Base-by-base conservation (phyloP, 2,329 filamentous ascomycete genomes). In the Aspergillus sp. region DNA sequence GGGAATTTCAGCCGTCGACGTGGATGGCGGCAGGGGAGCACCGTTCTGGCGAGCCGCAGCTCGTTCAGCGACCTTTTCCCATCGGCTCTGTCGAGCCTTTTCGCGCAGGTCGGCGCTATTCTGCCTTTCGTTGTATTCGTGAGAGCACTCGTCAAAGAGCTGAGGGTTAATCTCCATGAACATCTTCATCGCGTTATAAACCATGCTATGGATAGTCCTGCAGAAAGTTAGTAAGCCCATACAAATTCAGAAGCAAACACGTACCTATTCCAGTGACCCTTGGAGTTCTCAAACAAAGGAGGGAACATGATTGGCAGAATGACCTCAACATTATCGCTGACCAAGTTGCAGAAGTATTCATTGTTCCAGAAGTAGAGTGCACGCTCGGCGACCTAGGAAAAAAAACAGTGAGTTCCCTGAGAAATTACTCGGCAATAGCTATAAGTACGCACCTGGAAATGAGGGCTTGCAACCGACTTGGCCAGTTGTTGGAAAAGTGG, bases 291-390 rank as follows among this genome's bases (percentile, higher is more conserved):
- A 69, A 97, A 99, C 31, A 99, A 83, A 2, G 95, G 93, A 24
- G 93, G 93, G 78, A 99, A 99, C 95, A 99, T 99, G 73, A 99
- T 99, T 3, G 95, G 95, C 45, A 99, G 82, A 68, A 99, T 99
- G 47, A 96, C 93, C 70, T 98, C 93, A 55, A 99, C 95, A 69
- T 99, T 99, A 78, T 99, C 95, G 80, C 93, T 97, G 66, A 99
- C 95, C 58, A 99, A 83, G 72, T 98, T 99, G 82, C 95, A 99
- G 79, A 99, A 99, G 75, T 99, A 99, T 75, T 99, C 95, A 72
- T 99, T 99, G 82, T 99, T 99, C 95, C 95, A 99, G 80, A 99
- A 99, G 79, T 99, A 99, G 27, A 99, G 83, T 5, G 95, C 95
- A 64, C 95, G 87, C 79, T 99, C 95, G 17, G 95, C 95, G 58